These are phyloP conservation scores for Solanum ossicruentum DNA, from an alignment of 257 asterid species.

Conservation along the genomic window DNA sequence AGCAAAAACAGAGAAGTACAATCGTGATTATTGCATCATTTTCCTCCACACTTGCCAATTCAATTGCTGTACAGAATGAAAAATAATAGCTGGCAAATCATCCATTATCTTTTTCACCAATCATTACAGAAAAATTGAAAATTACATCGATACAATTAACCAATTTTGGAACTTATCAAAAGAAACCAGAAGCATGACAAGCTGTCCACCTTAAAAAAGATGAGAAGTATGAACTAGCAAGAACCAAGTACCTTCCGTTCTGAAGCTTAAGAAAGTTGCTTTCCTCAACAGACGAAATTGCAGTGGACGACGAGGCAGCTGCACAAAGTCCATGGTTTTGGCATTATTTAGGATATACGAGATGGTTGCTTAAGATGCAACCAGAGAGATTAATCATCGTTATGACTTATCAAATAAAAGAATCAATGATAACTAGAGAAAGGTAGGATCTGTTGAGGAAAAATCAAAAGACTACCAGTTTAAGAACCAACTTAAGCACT, in stretches of 20 bases:
- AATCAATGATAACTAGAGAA: neutral
- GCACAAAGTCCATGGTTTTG: slow-evolving; percentile 27
- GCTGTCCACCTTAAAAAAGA: neutral
- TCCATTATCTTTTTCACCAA: neutral
- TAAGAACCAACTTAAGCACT: neutral
- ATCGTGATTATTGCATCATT: neutral
- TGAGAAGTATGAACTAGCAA: neutral
- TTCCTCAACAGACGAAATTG: slow-evolving; percentile 43
- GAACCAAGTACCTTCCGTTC: slow-evolving; percentile 69
- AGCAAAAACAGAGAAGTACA: neutral
- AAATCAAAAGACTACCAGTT: neutral
- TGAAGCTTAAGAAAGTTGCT: slow-evolving; percentile 87
- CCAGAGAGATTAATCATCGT: neutral
- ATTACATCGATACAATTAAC: neutral
- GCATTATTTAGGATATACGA: neutral
- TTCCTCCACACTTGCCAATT: neutral
- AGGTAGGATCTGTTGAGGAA: neutral
- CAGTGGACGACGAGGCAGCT: slow-evolving; percentile 55
- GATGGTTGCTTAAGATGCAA: neutral
- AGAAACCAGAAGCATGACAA: neutral
- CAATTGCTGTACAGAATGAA: neutral
- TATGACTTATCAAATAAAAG: neutral
- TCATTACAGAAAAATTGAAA: neutral
- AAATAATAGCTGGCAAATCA: neutral
- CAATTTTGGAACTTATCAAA: neutral